These are phyloP conservation scores for Neoboletus magnificus DNA, from an alignment of 768 basidiomycete species.

Conservation along the genomic window DNA sequence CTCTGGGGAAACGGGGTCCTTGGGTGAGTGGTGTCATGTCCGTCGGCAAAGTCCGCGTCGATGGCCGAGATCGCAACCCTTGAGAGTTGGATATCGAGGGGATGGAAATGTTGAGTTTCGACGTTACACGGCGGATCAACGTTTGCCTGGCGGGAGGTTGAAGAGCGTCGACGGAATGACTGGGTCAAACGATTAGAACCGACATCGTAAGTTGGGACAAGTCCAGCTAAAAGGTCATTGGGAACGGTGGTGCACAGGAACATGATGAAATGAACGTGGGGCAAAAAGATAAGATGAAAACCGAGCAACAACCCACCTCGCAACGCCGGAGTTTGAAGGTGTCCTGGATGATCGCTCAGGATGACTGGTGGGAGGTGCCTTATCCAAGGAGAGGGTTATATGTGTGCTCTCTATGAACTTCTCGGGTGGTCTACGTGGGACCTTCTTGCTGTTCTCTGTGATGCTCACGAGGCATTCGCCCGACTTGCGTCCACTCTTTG, in stretches of 20 bases:
- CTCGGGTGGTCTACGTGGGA: not conserved
- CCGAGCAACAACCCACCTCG: conserved; percentile 13
- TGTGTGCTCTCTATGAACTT: not conserved
- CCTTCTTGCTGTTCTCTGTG: not conserved
- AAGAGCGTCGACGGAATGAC: not conserved
- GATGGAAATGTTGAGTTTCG: conserved; percentile 25
- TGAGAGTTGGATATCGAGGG: conserved; percentile 10
- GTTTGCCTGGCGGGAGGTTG: conserved; percentile 10
- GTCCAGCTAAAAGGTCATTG: not conserved
- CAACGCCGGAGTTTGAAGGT: not conserved
- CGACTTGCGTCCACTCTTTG: conserved; percentile 2
- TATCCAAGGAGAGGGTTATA: not conserved
- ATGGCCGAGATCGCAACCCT: conserved; percentile 8
- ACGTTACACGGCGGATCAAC: conserved; percentile 30
- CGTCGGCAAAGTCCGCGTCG: conserved; percentile 8
- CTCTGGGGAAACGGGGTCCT: conserved; percentile 4
- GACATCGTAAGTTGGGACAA: too few species aligned
- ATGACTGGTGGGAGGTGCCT: not conserved
- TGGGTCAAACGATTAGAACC: conserved; percentile 2
- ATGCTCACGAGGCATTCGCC: not conserved
- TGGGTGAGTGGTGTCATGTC: not conserved
- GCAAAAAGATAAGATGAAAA: not conserved
- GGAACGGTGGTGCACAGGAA: not conserved
- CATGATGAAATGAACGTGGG: conserved; percentile 1
- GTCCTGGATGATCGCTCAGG: conserved; percentile 2